These are phyloP conservation scores for Prunus yedoensis DNA, from an alignment of 331 rosid genomes.

Conservation along the genomic window DNA sequence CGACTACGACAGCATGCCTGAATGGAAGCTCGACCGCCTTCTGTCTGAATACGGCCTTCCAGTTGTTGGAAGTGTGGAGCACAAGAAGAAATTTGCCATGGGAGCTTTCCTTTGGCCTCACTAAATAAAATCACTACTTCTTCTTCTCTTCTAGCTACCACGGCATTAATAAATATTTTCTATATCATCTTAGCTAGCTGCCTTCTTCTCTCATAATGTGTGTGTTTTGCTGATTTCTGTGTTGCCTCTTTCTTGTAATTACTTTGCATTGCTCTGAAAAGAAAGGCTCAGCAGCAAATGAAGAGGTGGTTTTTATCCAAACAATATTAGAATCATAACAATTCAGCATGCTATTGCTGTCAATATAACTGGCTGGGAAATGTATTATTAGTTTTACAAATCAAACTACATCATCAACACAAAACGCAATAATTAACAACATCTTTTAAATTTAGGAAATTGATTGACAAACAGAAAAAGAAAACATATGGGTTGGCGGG, in stretches of 20 bases:
- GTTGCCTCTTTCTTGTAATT: too few relatives aligned
- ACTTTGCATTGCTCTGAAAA: too few relatives aligned
- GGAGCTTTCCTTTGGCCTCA: slow-evolving; percentile 31
- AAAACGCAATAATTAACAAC: slow-evolving; percentile 1
- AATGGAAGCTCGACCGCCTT: slow-evolving; percentile 23
- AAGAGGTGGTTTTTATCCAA: too few relatives aligned
- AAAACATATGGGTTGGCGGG: slow-evolving; percentile 1
- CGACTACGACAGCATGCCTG: slow-evolving; percentile 28
- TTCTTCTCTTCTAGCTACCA: background rate
- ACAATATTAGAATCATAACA: too few relatives aligned
- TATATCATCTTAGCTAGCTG: too few relatives aligned
- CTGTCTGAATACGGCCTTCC: slow-evolving; percentile 30
- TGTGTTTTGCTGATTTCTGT: too few relatives aligned
- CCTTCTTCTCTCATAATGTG: too few relatives aligned
- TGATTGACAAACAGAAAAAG: background rate
- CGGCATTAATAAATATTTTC: background rate
- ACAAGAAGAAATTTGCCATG: slow-evolving; percentile 29
- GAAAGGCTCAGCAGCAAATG: too few relatives aligned
- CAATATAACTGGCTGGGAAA: background rate
- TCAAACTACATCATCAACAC: background rate
- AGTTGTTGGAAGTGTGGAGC: slow-evolving; percentile 6
- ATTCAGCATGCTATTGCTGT: too few relatives aligned
- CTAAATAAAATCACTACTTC: background rate
- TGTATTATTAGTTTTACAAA: background rate
- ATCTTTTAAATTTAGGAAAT: background rate